Evolutionary conservation across 257 asterid genomes (phyloP).

Genomic region (Solanum phureja): DNA sequence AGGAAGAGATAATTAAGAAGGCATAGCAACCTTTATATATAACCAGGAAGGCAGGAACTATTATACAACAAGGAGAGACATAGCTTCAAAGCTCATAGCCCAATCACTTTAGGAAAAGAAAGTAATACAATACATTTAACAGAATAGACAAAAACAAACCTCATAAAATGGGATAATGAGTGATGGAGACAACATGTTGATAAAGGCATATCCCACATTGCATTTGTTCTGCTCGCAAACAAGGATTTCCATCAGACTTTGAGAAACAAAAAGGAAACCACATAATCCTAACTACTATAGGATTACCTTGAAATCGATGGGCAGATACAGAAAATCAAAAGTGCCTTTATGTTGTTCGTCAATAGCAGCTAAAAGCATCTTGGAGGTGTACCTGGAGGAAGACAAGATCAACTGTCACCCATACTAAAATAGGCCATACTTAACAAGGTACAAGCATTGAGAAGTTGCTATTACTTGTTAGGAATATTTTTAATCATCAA

Average conservation of each 20-base stretch:
- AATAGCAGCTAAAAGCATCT: slow-evolving; percentile 64
- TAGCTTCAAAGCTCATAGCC: not conserved
- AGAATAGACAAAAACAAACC: slow-evolving; percentile 24
- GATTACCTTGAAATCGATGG: slow-evolving; percentile 74
- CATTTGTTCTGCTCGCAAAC: slow-evolving; percentile 57
- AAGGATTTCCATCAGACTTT: not conserved
- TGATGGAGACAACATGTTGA: slow-evolving; percentile 65
- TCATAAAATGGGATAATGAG: slow-evolving; percentile 58
- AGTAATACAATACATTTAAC: not conserved
- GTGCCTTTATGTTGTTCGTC: slow-evolving; percentile 62
- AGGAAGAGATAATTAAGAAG: not conserved
- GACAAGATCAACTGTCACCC: not conserved
- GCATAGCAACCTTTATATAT: not conserved
- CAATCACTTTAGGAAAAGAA: not conserved
- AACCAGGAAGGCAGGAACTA: not conserved
- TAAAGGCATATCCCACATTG: slow-evolving; percentile 88
- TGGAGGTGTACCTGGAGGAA: slow-evolving; percentile 60
- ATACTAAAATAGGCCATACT: not conserved
- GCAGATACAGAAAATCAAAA: slow-evolving; percentile 74
- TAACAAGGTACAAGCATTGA: not conserved
- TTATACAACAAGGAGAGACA: not conserved
- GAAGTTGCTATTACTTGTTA: slow-evolving; percentile 45
- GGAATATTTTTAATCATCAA: slow-evolving; percentile 82
- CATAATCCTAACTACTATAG: not conserved
- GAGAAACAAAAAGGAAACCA: not conserved